Conservation (phyloP, 2,329 filamentous ascomycete genomes). For the Aspergillus ibericus region DNA sequence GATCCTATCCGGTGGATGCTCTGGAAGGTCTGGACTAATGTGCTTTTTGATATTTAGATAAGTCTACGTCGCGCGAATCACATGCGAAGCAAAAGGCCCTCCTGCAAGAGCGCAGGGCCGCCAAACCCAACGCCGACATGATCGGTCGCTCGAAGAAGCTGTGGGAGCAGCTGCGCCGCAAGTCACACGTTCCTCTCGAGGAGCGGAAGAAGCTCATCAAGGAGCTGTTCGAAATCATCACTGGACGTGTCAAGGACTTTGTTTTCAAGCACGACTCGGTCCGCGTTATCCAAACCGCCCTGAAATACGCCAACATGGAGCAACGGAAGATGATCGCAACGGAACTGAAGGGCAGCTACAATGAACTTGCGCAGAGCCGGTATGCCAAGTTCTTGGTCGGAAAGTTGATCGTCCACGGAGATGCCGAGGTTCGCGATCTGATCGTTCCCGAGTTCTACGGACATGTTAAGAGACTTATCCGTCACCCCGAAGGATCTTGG, state of each 20-base stretch:
- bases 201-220: slow-evolving; percentile 83
- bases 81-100: slow-evolving; percentile 92
- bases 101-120: slow-evolving; percentile 82
- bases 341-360: slow-evolving; percentile 83
- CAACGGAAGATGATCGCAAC: slow-evolving; percentile 83
- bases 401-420: slow-evolving; percentile 91
- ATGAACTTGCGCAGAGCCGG: slow-evolving; percentile 83
- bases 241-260: slow-evolving; percentile 87
- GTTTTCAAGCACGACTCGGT: slow-evolving; percentile 98
- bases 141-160: slow-evolving; percentile 90
- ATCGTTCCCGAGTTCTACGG: slow-evolving; percentile 96
- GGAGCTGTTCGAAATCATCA: slow-evolving; percentile 89
- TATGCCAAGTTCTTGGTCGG: slow-evolving; percentile 98
- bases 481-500: slow-evolving; percentile 95
- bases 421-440: slow-evolving; percentile 79
- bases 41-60: slow-evolving; percentile 49
- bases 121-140: slow-evolving; percentile 89
- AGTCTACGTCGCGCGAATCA: slow-evolving; percentile 75
- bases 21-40: slow-evolving; percentile 9
- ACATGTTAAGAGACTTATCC: slow-evolving; percentile 86
- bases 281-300: slow-evolving; percentile 91
- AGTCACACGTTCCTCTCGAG: slow-evolving; percentile 87
- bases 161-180: slow-evolving; percentile 89
- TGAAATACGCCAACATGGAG: slow-evolving; percentile 87
- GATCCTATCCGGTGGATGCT: slow-evolving; percentile 17